Evolutionary conservation across 257 asterid species (phyloP), one percentile per base, ranked within the genome.

Genomic region (Solanum pinnatisectum): DNA sequence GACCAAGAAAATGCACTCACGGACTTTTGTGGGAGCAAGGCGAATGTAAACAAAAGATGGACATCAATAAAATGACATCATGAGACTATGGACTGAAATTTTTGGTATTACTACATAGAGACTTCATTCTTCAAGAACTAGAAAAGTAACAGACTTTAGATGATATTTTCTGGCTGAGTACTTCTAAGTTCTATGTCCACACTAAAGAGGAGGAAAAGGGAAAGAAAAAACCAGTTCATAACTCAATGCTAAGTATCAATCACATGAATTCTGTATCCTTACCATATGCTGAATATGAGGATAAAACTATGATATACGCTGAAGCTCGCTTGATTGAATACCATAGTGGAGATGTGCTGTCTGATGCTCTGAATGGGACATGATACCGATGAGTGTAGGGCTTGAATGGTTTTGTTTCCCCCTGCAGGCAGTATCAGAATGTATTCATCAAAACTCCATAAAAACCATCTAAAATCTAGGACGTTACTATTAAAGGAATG

Each of bases 231-330:
- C 25, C 42, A 30, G 44, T 82, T 65, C 44, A 27, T 44, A 49
- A 82, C 20, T 49, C 18, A 44, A 36, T 73, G 70, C n/a, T 12
- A 11, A 74, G 72, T 39, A 59, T 10, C 40, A 74, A 1, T 25
- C 79, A 33, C 56, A 16, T 5, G 67, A 59, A 74, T 18, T 16
- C 20, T 11, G 65, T 9, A 16, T 81, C 77, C 90, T 92, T 91
- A 97, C 99, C 99, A 63, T 95, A 95, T 70, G 98, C 98, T 2
- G 98, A 95, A 89, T 97, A 97, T 3, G 99, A 95, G 67, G 99
- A 94, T 92, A 97, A 87, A 59, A 96, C 97, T 52, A 95, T 97
- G 95, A 97, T 92, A 85, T 96, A 89, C 10, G 99, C 97, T 3
- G 99, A 95, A 88, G 98, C 99, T 88, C 98, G 92, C 94, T 95